These are phyloP conservation scores for Niebla homalea DNA, from an alignment of 495 filamentous ascomycete species.

Conservation along the genomic window DNA sequence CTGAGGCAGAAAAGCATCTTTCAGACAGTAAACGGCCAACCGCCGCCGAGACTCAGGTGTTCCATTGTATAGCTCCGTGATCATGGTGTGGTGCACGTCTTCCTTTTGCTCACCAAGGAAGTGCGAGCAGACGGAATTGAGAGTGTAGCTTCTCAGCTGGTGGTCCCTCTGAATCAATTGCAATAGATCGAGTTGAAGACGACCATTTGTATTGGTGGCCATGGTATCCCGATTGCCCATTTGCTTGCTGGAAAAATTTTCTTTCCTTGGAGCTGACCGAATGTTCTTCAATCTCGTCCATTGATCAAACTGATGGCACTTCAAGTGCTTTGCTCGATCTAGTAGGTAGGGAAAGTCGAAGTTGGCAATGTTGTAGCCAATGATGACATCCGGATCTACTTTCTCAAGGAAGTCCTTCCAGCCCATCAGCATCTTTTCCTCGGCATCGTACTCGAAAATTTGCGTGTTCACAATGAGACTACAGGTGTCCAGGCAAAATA, in stretches of 20 bases:
- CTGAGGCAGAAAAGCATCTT: constrained; percentile 94
- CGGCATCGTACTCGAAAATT: constrained; percentile 65
- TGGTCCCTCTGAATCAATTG: constrained; percentile 90
- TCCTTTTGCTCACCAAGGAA: constrained; percentile 98
- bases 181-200: constrained; percentile 84
- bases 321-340: constrained; percentile 75
- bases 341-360: constrained; percentile 98
- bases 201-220: constrained; percentile 82
- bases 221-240: constrained; percentile 96
- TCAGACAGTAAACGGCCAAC: constrained; percentile 90
- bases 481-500: constrained; percentile 85
- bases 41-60: constrained; percentile 81
- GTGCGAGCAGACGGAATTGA: constrained; percentile 94
- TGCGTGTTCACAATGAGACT: constrained; percentile 91
- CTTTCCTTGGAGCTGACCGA: constrained; percentile 53
- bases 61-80: constrained; percentile 93
- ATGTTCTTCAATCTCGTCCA: constrained; percentile 63
- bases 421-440: constrained; percentile 71
- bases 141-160: constrained; percentile 88
- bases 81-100: constrained; percentile 98
- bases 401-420: constrained; percentile 85
- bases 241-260: constrained; percentile 93
- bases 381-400: constrained; percentile 95
- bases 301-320: constrained; percentile 60
- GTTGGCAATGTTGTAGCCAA: constrained; percentile 97